A percentile compares a stretch with the other conserved stretches of the same genome.
phyloP scores from a whole-genome alignment of 148 eudicot species.

The Beta vulgaris region DNA sequence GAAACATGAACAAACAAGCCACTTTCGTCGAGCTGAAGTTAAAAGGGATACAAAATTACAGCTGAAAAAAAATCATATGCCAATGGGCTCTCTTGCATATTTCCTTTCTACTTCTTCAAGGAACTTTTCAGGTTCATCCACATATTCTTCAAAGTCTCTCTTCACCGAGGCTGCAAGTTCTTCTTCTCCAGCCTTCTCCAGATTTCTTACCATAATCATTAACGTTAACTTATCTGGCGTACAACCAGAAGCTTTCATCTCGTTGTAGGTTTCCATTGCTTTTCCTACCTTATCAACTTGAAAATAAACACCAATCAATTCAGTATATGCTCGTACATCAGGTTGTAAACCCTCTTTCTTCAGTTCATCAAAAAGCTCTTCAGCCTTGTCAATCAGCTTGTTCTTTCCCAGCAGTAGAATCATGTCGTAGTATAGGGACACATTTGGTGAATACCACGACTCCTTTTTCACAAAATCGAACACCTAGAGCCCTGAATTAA shows the following conservation, averaged over 20 bases:
- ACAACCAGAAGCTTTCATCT: constrained; percentile 62
- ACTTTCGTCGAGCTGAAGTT: neutral
- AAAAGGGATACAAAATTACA: neutral
- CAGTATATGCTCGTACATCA: constrained; percentile 59
- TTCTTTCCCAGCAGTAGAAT: constrained; percentile 59
- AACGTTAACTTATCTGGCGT: constrained; percentile 64
- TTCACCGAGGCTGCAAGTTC: constrained; percentile 51
- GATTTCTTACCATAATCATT: constrained; percentile 54
- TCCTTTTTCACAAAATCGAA: constrained; percentile 62
- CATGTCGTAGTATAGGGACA: constrained; percentile 52
- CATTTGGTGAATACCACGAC: constrained; percentile 56
- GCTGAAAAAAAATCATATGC: neutral
- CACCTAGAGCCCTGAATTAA: constrained; percentile 48
- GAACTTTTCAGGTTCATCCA: constrained; percentile 55
- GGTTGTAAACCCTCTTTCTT: constrained; percentile 57
- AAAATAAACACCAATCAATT: constrained; percentile 67
- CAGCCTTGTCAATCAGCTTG: constrained; percentile 45
- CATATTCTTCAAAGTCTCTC: constrained; percentile 45
- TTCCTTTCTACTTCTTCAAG: constrained; percentile 50
- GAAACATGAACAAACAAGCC: neutral
- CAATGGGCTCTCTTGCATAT: constrained; percentile 32
- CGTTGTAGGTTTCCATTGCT: constrained; percentile 60
- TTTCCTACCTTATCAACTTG: constrained; percentile 49
- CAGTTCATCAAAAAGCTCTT: constrained; percentile 49
- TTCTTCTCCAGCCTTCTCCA: constrained; percentile 52